Conservation (phyloP, 176 grass and related monocot genomes). For the Phoenix roebelenii region DNA sequence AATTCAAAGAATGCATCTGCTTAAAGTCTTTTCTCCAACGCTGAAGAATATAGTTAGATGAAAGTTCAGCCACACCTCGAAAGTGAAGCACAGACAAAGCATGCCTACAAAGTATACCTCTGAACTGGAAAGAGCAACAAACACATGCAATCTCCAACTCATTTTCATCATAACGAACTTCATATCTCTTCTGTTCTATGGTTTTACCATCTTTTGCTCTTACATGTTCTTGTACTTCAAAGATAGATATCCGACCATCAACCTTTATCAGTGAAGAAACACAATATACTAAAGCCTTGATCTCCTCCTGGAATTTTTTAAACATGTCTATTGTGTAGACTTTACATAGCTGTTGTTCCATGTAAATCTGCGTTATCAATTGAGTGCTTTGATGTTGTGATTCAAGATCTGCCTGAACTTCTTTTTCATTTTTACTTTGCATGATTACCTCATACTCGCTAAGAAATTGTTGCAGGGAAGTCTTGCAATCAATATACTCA, state of each 20-base stretch:
- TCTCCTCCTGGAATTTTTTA: constrained; percentile 22
- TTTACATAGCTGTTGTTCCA: constrained; percentile 22
- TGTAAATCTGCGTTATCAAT: constrained; percentile 27
- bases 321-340: constrained; percentile 24
- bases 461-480: constrained; percentile 7
- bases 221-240: constrained; percentile 15
- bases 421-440: constrained; percentile 17
- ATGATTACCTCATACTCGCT: constrained; percentile 12
- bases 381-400: constrained; percentile 2
- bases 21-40: constrained; percentile 19
- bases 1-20: not conserved
- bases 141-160: not conserved
- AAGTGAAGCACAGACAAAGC: constrained; percentile 18
- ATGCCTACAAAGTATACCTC: constrained; percentile 11
- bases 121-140: constrained; percentile 4
- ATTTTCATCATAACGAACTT: not conserved
- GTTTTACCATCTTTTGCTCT: constrained; percentile 9
- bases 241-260: constrained; percentile 6
- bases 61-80: constrained; percentile 1
- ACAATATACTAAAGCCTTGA: constrained; percentile 24
- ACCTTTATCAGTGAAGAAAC: constrained; percentile 10
- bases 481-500: constrained; percentile 12
- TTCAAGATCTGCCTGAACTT: constrained; percentile 15
- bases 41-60: constrained; percentile 11
- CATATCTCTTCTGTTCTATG: constrained; percentile 9